A percentile compares a stretch with the other conserved stretches of the same genome.
Evolutionary conservation across 2,329 filamentous ascomycete genomes (phyloP).

Genomic region (Aspergillus transmontanensis): DNA sequence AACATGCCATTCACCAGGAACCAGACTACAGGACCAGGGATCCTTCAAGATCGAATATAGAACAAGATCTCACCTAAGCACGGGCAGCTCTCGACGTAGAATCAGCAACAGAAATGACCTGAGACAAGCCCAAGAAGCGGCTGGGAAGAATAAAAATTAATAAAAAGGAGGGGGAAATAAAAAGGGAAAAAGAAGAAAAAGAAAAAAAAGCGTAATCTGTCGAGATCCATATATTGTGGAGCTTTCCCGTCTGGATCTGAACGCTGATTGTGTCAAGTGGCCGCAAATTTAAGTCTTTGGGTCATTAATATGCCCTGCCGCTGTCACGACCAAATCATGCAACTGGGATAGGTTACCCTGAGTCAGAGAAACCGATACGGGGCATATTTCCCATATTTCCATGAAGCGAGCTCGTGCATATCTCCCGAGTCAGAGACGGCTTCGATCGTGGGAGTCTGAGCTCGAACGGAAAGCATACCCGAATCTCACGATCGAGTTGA

Average conservation of each 20-base stretch:
- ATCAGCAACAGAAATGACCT: not conserved
- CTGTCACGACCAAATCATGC: constrained; percentile 1
- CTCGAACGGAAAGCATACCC: not conserved
- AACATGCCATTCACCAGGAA: not conserved
- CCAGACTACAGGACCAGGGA: not conserved
- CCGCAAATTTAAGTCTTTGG: not conserved
- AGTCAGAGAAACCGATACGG: not conserved
- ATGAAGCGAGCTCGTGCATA: not conserved
- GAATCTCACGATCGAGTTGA: not conserved
- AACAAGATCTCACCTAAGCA: not conserved
- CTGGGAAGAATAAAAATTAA: not conserved
- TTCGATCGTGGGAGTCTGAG: not conserved
- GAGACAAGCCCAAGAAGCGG: not conserved
- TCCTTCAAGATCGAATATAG: not conserved
- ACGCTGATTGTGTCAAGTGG: not conserved
- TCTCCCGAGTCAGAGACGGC: not conserved
- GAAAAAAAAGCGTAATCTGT: not conserved
- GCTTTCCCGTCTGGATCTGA: not conserved
- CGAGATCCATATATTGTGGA: not conserved
- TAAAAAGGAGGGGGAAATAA: not conserved
- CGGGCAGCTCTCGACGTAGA: not conserved
- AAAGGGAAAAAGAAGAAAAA: not conserved
- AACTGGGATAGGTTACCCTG: not conserved
- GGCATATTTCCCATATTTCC: not conserved
- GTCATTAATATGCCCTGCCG: not conserved